phyloP scores from a whole-genome alignment of 805 yeast genomes.

The Candida bentonensis region DNA sequence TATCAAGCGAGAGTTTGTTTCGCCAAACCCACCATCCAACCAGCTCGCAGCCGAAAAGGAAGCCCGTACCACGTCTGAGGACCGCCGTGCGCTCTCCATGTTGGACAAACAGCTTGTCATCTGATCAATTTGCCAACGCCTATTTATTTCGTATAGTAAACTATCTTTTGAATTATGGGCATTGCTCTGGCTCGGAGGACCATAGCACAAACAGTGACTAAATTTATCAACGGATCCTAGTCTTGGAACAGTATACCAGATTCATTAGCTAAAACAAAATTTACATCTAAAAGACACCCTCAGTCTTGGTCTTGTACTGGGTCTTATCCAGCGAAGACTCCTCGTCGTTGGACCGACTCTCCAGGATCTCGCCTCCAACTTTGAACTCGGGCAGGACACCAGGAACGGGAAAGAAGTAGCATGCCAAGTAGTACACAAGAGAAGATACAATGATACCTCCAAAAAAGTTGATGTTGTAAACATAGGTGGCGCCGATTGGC shows the following conservation, averaged over 20 bases:
- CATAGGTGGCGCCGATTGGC: conserved; percentile 62
- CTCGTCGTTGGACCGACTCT: background rate
- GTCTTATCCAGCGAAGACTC: background rate
- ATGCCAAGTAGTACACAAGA: conserved; percentile 32
- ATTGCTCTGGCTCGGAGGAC: too few relatives aligned
- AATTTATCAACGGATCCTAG: too few relatives aligned
- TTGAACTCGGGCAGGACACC: background rate
- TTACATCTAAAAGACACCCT: background rate
- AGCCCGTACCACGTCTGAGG: background rate
- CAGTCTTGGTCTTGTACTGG: background rate
- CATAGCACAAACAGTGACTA: too few relatives aligned
- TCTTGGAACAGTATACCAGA: too few relatives aligned
- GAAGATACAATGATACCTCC: conserved; percentile 56
- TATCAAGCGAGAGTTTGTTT: too few relatives aligned
- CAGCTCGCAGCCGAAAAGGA: too few relatives aligned
- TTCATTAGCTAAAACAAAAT: background rate
- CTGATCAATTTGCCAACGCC: too few relatives aligned
- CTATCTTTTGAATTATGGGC: too few relatives aligned
- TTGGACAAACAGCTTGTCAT: background rate
- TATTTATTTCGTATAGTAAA: too few relatives aligned
- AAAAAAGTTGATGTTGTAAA: conserved; percentile 63
- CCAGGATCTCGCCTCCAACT: background rate
- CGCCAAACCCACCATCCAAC: too few relatives aligned
- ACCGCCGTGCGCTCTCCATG: background rate
- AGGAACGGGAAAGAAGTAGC: background rate